Conservation (phyloP, 441 rosid genomes). For the Pelargonium exstipulatum region DNA sequence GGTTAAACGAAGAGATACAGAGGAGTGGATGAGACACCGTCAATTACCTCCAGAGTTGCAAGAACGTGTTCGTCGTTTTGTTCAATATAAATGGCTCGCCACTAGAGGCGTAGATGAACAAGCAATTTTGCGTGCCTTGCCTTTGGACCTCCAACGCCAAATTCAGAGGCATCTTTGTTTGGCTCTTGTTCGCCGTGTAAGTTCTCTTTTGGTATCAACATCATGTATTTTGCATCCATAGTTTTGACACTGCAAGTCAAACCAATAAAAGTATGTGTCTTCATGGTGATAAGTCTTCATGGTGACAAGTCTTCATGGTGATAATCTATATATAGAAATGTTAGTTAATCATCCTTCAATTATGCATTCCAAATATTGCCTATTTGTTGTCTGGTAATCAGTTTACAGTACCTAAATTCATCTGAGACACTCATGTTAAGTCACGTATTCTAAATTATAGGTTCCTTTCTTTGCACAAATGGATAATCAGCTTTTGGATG, state of each 20-base stretch:
- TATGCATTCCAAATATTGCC: too few relatives aligned
- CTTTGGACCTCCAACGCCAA: constrained; percentile 81
- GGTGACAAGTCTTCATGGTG: too few relatives aligned
- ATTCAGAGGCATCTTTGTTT: constrained; percentile 83
- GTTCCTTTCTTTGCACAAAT: constrained; percentile 91
- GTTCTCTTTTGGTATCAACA: constrained; percentile 18
- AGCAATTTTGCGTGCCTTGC: constrained; percentile 60
- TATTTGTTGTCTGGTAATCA: too few relatives aligned
- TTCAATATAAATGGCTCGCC: constrained; percentile 87
- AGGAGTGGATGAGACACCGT: constrained; percentile 97
- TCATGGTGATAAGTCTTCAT: too few relatives aligned
- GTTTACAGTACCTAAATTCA: too few relatives aligned
- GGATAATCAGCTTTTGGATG: constrained; percentile 88
- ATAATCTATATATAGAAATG: too few relatives aligned
- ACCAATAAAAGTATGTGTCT: too few relatives aligned
- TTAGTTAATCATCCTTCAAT: too few relatives aligned
- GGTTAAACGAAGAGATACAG: constrained; percentile 80
- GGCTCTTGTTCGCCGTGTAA: constrained; percentile 85
- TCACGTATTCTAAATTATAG: constrained; percentile 29
- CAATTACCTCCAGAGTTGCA: constrained; percentile 79
- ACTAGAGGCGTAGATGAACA: constrained; percentile 90
- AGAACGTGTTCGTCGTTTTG: constrained; percentile 61
- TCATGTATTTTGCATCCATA: not conserved
- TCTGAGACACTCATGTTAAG: not conserved
- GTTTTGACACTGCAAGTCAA: not conserved